Evolutionary conservation across 331 rosid species (phyloP), one percentile per base, ranked within the genome.

Genomic region (Rosa hybrid): DNA sequence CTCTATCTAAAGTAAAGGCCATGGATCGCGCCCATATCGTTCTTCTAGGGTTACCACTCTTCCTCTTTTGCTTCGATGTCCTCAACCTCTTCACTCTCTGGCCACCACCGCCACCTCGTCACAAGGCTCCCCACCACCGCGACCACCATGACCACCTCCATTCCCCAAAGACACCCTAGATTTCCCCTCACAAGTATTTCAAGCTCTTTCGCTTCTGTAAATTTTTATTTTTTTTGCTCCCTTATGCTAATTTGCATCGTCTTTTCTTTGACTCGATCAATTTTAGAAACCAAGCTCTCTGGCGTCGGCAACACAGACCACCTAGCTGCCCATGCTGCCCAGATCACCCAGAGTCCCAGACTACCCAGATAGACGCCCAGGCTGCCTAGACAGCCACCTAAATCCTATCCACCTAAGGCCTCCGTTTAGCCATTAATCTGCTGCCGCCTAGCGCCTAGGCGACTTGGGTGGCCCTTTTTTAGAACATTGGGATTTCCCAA

Each of bases 11-110:
- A 72, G 1, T 13, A 7, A 46, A 8, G 46, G 46, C 82, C n/a
- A 90, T 92, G 97, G 92, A 92, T 86, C 89, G 91, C 23, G 82
- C 88, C 13, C 91, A 85, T 82, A 72, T 88, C 76, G 50, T 92
- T 57, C 77, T 94, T 27, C 4, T 90, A 6, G 97, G 93, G 69
- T 60, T 94, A 25, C 92, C 95, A 0, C 87, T 94, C 76, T 79
- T 91, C 78, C 92, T 92, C 72, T 77, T 92, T 79, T 87, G 82
- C 80, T 77, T 91, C 13, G 95, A 92, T 77, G 79, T 92, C 69
- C 8, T 88, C 0, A 77, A 78, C 72, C 90, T 91, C 21, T 89
- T 91, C 86, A 77, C 87, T 7, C 62, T 89, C 1, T 76, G 83
- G 0, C 92, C 97, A 0, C 90, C 86, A 1, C 65, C 83, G 1